Conservation (phyloP, 1,284 basidiomycete species). For the Fomitiporia mediterranea region DNA sequence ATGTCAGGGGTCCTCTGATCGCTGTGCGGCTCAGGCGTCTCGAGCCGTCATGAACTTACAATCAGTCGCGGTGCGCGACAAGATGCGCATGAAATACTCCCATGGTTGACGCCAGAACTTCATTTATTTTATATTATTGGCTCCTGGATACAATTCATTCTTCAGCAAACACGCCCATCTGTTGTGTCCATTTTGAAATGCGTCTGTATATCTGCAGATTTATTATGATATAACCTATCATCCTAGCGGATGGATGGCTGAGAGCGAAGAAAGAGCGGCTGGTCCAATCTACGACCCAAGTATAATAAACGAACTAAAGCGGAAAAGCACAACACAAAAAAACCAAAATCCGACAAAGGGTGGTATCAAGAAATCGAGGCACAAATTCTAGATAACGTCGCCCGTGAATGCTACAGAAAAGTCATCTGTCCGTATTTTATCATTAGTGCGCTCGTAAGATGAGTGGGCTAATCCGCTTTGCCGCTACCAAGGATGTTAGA, state of each 20-base stretch:
- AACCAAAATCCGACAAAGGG: not conserved
- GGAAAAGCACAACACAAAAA: constrained; percentile 15
- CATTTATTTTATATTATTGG: no score
- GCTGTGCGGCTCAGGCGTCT: not conserved
- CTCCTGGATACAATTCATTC: no score
- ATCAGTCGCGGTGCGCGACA: not conserved
- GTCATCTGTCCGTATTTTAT: constrained; percentile 12
- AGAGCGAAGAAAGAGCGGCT: constrained; percentile 8
- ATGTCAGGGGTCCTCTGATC: not conserved
- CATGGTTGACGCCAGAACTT: no score
- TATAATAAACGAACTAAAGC: not conserved
- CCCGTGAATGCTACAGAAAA: constrained; percentile 5
- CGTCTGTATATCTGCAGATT: not conserved
- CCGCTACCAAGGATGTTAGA: constrained; percentile 4
- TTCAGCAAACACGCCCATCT: no score
- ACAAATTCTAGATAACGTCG: constrained; percentile 8
- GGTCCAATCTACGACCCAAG: constrained; percentile 10
- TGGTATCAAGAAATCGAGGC: constrained; percentile 11
- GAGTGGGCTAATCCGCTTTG: constrained; percentile 8
- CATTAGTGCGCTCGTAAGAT: constrained; percentile 5
- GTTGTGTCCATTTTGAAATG: no score
- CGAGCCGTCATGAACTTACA: not conserved
- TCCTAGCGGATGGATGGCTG: not conserved
- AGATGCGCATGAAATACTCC: no score
- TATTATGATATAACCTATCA: constrained; percentile 7